Conservation (phyloP, 2,329 filamentous ascomycete species). For the Trichoderma arundinaceum region DNA sequence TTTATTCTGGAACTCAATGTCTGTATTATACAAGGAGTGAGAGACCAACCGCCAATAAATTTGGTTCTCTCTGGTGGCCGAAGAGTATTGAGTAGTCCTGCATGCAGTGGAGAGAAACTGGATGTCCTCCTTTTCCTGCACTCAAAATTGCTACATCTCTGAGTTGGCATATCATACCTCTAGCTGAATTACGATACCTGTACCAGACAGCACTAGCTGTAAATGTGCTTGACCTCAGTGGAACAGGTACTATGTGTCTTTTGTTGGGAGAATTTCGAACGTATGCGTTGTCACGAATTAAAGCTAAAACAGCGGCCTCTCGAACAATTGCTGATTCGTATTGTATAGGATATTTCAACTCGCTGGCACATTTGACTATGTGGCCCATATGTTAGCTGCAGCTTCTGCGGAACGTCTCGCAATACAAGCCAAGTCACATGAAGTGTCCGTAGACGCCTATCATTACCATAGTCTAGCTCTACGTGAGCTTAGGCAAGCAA, state of each 20-base stretch:
- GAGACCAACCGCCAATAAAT: no score
- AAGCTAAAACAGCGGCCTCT: no score
- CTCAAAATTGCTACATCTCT: slow-evolving; percentile 1
- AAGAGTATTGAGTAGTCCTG: neutral
- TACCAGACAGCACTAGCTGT: slow-evolving; percentile 9
- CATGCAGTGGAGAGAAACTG: slow-evolving; percentile 2
- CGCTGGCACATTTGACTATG: neutral
- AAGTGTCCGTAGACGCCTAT: slow-evolving; percentile 5
- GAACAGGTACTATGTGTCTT: slow-evolving; percentile 1
- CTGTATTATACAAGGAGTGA: neutral
- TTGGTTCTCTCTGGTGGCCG: no score
- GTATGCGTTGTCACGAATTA: no score
- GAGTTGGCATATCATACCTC: slow-evolving; percentile 4
- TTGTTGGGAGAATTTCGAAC: no score
- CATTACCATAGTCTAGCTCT: slow-evolving; percentile 5
- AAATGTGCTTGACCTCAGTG: slow-evolving; percentile 8
- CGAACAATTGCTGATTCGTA: no score
- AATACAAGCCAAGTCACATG: slow-evolving; percentile 7
- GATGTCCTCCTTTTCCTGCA: neutral
- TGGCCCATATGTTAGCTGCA: slow-evolving; percentile 10
- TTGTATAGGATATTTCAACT: neutral
- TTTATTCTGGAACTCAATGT: neutral
- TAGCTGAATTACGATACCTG: neutral
- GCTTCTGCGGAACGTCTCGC: slow-evolving; percentile 7
- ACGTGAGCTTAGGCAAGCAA: neutral